Base-by-base conservation (phyloP, 2,329 filamentous ascomycete genomes). In the Fusarium udum region DNA sequence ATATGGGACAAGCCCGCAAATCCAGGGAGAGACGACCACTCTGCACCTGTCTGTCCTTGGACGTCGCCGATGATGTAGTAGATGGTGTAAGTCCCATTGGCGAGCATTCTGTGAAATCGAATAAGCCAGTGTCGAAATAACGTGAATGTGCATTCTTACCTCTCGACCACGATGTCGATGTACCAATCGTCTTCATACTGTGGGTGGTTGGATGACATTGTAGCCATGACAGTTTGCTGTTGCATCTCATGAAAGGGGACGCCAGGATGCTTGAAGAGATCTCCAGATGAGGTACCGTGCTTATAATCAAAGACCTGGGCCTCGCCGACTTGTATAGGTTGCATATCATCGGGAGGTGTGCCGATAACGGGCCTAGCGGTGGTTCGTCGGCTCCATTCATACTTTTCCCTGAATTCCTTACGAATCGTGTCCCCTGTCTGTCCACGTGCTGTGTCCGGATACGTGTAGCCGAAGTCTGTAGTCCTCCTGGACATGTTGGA, bases 381-480 rank as follows among this genome's bases (percentile, higher is more conserved):
- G 14, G 46, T 31, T 3, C 46, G 10, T n/a, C 20, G 20, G 2
- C 7, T 8, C 46, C 46, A 49, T 13, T 49, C 46, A 18, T 49
- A 49, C 22, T n/a, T 49, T 18, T 32, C 14, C 15, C 14, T 9
- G 4, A 49, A 49, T 2, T 49, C 28, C 1, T 32, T 18, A 4
- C 46, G 46, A 18, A 49, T 1, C 0, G 22, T 49, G 2, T 49
- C 46, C 3, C 46, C 46, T 0, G 22, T 49, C 46, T 49, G 46
- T 0, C 46, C 46, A 0, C 0, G 0, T 10, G 46, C 46, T 3
- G 0, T 0, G 0, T 49, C 46, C 7, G 46, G 15, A 10, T 49
- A 49, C 0, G 7, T n/a, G 28, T 49, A 49, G 7, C 46, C 46
- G 0, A 49, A 49, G 0, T n/a, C 46, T 0, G 1, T 18, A 4